Evolutionary conservation across 352 stramenopile species (phyloP), one percentile per base, ranked within the genome.

Genomic region (Globisporangium solare): DNA sequence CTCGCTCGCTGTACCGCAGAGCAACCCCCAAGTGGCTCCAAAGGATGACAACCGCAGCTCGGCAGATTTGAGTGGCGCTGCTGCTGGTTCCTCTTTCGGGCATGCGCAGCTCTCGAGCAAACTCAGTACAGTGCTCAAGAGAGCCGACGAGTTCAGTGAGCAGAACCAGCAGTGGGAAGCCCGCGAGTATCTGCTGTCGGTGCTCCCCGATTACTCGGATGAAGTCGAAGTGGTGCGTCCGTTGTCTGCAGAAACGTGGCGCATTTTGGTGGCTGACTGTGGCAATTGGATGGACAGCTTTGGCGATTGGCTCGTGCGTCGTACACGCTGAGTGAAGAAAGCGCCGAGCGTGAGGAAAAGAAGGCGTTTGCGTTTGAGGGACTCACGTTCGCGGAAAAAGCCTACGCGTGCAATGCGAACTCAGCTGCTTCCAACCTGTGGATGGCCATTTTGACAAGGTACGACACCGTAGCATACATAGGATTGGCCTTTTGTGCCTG

Each of bases 391-490:
- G 76, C 76, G 20, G 68, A 89, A 60, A 74, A 74, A 14, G 79
- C 78, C 11, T 87, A 84, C 54, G 64, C 58, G 4, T 35, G 70
- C 3, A 60, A 87, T 52, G 56, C 65, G 3, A 73, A 88, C 55
- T 73, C 60, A 6, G 81, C 74, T 14, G 63, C 71, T 2, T 67
- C 75, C 11, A 89, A 89, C 64, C 86, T 89, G 50, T 91, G 81
- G 81, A 86, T 88, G 73, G 79, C 67, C 48, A 89, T 89, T 50
- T 74, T 91, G 65, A 85, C 67, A 7, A 82, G 71, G 73, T 79
- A 58, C 14, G 37, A 18, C 4, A 3, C 10, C 27, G 27, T 35
- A 11, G 27, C 4, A 35, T 35, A 35, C 4, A 35, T 35, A 35
- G 7, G 27, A 35, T 35, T 35, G 27, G 7, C 27, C 27, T 35